A percentile compares a stretch with the other conserved stretches of the same genome.
Evolutionary conservation across 345 rosid species (phyloP).

Genomic region (Citrus cavaleriei): DNA sequence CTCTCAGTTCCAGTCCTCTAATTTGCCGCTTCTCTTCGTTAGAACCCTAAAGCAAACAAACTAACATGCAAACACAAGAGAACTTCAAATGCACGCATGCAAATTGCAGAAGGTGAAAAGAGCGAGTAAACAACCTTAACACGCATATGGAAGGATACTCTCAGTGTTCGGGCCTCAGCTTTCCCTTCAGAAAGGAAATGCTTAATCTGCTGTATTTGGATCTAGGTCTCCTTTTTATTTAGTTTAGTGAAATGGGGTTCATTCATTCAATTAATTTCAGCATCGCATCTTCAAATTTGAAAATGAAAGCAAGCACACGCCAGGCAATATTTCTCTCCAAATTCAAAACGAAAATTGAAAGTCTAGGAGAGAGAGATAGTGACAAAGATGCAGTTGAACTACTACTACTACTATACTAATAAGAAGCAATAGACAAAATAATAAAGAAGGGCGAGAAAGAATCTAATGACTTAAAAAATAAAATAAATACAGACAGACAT

Average conservation of each 20-base stretch:
- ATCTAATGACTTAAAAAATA: not conserved
- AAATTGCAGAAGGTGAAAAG: not conserved
- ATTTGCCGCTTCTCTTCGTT: slow-evolving; percentile 3
- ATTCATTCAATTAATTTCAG: not conserved
- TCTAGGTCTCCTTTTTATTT: not conserved
- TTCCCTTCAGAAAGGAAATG: not conserved
- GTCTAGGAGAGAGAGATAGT: slow-evolving; percentile 12
- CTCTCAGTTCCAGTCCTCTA: not conserved
- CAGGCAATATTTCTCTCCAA: slow-evolving; percentile 1
- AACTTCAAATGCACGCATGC: not conserved
- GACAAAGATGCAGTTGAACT: slow-evolving; percentile 42
- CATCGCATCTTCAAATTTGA: not conserved
- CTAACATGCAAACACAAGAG: slow-evolving; percentile 7
- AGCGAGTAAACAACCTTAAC: not conserved
- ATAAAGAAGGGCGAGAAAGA: not conserved
- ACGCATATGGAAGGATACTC: not conserved
- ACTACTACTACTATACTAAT: not conserved
- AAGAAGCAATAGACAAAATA: slow-evolving; percentile 6
- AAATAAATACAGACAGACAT: too few species aligned
- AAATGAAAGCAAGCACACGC: not conserved
- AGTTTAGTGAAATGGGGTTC: not conserved
- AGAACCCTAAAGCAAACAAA: slow-evolving; percentile 5
- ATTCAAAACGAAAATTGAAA: slow-evolving; percentile 20
- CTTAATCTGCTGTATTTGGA: too few species aligned
- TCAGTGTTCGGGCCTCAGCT: not conserved